Percentiles rank a stretch among this genome's conserved stretches.
These are phyloP conservation scores for Dillenia turbinata DNA, from an alignment of 164 flowering plant species.

Conservation along the genomic window DNA sequence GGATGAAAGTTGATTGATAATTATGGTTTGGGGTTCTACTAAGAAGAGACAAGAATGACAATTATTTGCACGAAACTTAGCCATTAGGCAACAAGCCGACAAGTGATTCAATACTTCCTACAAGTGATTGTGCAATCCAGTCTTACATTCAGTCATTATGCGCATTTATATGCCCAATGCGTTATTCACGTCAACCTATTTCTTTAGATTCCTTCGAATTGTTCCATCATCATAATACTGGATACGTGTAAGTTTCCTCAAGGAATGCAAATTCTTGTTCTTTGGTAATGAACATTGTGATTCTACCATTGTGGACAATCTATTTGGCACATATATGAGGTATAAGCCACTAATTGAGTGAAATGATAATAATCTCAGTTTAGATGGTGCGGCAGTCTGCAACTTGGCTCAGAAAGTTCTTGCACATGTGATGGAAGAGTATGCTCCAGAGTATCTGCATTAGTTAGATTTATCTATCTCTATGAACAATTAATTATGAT, in stretches of 20 bases:
- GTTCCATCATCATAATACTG: background rate
- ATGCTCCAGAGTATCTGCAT: too few species aligned
- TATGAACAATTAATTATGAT: too few species aligned
- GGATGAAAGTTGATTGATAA: background rate
- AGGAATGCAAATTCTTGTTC: background rate
- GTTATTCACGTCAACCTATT: constrained; percentile 1
- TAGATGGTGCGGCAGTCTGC: background rate
- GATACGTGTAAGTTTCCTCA: background rate
- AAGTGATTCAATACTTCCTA: background rate
- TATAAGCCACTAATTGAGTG: background rate
- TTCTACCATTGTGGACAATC: too few species aligned
- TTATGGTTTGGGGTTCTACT: background rate
- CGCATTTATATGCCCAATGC: constrained; percentile 5
- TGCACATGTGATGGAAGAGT: too few species aligned
- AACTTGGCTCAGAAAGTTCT: too few species aligned
- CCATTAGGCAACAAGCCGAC: background rate
- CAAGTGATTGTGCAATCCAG: background rate
- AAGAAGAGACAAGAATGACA: background rate
- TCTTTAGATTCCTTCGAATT: constrained; percentile 2
- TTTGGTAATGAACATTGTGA: too few species aligned
- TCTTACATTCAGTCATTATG: constrained; percentile 6
- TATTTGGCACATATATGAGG: too few species aligned
- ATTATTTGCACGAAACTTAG: background rate
- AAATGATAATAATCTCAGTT: background rate
- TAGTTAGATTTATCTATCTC: too few species aligned